Base-by-base conservation (phyloP, 106 monocot species). In the Ottelia alismoides region DNA sequence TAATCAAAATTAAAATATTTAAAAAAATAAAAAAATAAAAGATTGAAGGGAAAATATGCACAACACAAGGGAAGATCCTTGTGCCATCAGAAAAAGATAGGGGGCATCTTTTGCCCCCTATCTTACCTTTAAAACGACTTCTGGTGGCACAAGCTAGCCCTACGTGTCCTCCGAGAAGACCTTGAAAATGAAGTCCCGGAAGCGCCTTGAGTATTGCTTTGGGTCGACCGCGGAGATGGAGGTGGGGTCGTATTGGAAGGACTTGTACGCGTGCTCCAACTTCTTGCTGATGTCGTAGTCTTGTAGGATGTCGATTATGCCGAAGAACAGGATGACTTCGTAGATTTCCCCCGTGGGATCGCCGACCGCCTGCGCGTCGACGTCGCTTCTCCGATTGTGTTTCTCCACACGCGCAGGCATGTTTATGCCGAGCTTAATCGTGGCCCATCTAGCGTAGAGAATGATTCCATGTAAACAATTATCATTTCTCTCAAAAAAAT, bases 161-260 rank as follows among this genome's bases (percentile, higher is more conserved):
- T n/a, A 67, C 0, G 31, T 47, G 50, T 91, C 84, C 30, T 84
- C 90, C 26, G 63, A 65, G 28, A 78, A 91, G 29, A 65, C 81
- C 65, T 56, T 67, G 53, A 31, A 72, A 28, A 91, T 67, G 47
- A 91, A 91, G 35, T 84, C 80, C 6, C 77, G 64, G 47, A 91
- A 91, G 6, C 90, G 60, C 51, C 77, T 84, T 0, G 84, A 59
- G 47, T 91, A 91, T 16, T 69, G 74, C 59, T 66, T 91, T 0
- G 90, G 90, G 58, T 91, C 90, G 12, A 91, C 90, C 2, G 90
- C 90, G 12, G 90, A 91, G 55, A 91, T 91, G 0, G 90, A 91
- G 31, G 84, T 81, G 0, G 90, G 72, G 28, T 91, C 90, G 28
- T 78, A 77, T 28, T 91, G 90, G 56, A 91, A 68, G 22, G 90